Evolutionary conservation across 331 rosid species (phyloP), one percentile per base, ranked within the genome.

Genomic region (Rosa hybrid): DNA sequence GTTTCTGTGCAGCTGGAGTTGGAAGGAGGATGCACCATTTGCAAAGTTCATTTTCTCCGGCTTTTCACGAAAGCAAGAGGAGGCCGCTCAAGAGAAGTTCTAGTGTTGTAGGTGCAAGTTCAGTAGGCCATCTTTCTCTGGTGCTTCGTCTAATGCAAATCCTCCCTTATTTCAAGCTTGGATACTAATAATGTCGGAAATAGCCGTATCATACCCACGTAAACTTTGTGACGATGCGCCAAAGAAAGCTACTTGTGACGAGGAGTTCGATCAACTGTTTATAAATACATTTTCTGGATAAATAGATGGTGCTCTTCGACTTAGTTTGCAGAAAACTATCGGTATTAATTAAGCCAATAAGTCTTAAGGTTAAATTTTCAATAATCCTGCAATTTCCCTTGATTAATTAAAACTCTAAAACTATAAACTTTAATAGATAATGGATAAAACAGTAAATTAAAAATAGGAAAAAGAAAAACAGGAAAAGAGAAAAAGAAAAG

Each of bases 21-120:
- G 44, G 27, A 48, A 14, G 41, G 4, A 48, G 5, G 44, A 46
- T 51, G 68, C 39, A 17, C 5, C 38, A 68, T 39, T n/a, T 75
- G 78, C 10, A 57, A 56, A 41, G 41, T n/a, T 75, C n/a, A 60
- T 10, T 56, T 74, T 53, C 38, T 38, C 67, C 53, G 17, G 68
- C 51, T 39, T 25, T 53, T 56, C 39, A n/a, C 21, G 20, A 21
- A 56, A 38, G 50, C 78, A 74, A 38, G 53, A 56, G 18, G 53
- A 56, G 8, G 49, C 16, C 21, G 65, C 39, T n/a, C 6, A 2
- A 20, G n/a, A 6, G 67, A 51, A 73, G 20, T 39, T 38, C 25
- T 30, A 30, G 20, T 34, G 34, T 53, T 18, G 27, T 68, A 18
- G 45, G 25, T 11, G 10, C 8, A 49, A 72, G 39, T 25, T 10